Conservation (phyloP, 2,329 filamentous ascomycete genomes). For the Sporothrix mexicana region DNA sequence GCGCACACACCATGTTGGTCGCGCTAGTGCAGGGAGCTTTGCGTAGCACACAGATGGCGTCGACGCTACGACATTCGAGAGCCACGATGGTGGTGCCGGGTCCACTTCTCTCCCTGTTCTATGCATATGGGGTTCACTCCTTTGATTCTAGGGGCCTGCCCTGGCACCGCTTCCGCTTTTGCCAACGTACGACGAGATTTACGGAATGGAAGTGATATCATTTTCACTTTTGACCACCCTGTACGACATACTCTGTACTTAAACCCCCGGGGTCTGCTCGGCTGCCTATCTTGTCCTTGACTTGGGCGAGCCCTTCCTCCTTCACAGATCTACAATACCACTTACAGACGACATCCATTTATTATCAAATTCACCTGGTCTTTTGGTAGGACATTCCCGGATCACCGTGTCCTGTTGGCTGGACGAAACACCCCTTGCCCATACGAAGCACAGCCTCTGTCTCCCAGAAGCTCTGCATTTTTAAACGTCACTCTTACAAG, state of each 20-base stretch:
- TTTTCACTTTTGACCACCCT: too few species aligned
- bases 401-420: background rate
- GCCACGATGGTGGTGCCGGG: constrained; percentile 6
- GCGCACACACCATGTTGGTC: constrained; percentile 26
- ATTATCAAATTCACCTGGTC: background rate
- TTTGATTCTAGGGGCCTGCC: constrained; percentile 15
- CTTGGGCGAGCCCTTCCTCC: background rate
- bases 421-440: constrained; percentile 1
- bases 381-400: too few species aligned
- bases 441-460: too few species aligned
- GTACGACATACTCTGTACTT: too few species aligned
- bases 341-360: too few species aligned
- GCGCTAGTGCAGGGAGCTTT: constrained; percentile 32
- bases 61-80: background rate
- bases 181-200: too few species aligned
- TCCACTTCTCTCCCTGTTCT: constrained; percentile 21
- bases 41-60: constrained; percentile 17
- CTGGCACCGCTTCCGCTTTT: constrained; percentile 12
- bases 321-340: background rate
- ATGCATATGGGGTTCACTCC: constrained; percentile 6
- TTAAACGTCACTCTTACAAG: background rate
- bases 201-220: too few species aligned
- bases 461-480: background rate
- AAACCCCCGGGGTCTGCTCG: too few species aligned
- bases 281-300: background rate